Evolutionary conservation across 2,329 filamentous ascomycete genomes (phyloP), one percentile per base, ranked within the genome.

Genomic region (Dendryphion nanum): DNA sequence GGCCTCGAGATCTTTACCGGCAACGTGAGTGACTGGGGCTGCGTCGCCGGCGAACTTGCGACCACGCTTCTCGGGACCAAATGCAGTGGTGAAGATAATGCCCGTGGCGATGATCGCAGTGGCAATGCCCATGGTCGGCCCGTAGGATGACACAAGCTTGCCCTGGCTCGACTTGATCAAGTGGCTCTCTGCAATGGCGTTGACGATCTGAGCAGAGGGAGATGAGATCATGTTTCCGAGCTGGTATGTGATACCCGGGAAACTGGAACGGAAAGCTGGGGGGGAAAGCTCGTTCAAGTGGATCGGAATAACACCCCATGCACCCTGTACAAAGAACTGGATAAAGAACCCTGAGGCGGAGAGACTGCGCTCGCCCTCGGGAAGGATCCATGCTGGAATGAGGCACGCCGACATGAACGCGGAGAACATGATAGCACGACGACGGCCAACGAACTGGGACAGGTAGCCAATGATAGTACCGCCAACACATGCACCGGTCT

Each of bases 31-130:
- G 8, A 74, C 75, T 4, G 76, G 77, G 23, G 75, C 73, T 4
- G 68, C 68, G 4, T 74, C 77, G 38, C 75, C 69, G 58, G 87
- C 85, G 50, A 91, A 89, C 40, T 76, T 71, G 14, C 83, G 73
- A 2, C 86, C 86, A 31, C 82, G 76, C 68, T 82, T 85, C 75
- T 90, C 86, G 0, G 85, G 85, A 0, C 86, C 86, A 37, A 89
- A 57, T 19, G 83, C 78, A 4, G 81, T 78, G 1, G 84, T 88
- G 16, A 83, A 57, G 8, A 76, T 71, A 44, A 90, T 89, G 2
- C 85, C 85, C 0, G 79, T 31, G 1, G 81, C 83, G 47, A 89
- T 88, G 50, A 90, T 89, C 2, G 82, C 85, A 3, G 85, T 89
- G 3, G 82, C 85, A 38, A 89, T 71, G 10, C 77, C 85, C 86